phyloP scores from a whole-genome alignment of 2,329 filamentous ascomycete genomes.

The Phoma sp. region DNA sequence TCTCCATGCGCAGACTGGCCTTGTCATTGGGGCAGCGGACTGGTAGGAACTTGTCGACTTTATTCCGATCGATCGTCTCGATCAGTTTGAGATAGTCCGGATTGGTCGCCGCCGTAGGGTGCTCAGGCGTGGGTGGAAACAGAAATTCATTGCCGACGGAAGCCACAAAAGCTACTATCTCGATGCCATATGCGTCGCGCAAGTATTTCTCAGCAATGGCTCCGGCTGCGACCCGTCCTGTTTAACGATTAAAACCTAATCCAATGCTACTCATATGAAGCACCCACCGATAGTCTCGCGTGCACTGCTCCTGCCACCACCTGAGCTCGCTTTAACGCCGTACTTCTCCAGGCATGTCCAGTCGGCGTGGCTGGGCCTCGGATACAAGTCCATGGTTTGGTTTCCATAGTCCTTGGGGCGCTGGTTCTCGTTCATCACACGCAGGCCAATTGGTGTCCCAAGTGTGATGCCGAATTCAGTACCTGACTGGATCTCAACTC shows the following conservation, averaged over 20 bases:
- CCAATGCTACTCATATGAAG: too few species aligned
- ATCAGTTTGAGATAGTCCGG: constrained; percentile 77
- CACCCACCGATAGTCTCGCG: constrained; percentile 83
- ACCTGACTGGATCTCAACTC: constrained; percentile 89
- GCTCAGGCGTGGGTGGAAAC: constrained; percentile 69
- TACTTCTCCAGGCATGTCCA: constrained; percentile 98
- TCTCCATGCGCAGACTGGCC: constrained; percentile 71
- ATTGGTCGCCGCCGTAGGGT: constrained; percentile 73
- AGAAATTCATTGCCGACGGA: constrained; percentile 81
- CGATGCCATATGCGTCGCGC: constrained; percentile 76
- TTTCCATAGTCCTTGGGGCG: constrained; percentile 88
- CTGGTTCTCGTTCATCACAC: constrained; percentile 91
- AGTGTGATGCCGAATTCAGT: constrained; percentile 88
- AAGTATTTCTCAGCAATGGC: constrained; percentile 94
- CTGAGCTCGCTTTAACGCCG: constrained; percentile 86
- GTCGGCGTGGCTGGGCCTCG: constrained; percentile 90
- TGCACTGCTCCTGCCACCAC: constrained; percentile 88
- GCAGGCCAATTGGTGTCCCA: constrained; percentile 86
- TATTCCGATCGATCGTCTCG: too few species aligned
- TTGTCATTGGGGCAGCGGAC: too few species aligned
- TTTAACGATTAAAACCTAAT: neutral
- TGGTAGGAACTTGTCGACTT: too few species aligned
- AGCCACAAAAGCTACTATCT: constrained; percentile 89
- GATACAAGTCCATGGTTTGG: constrained; percentile 88
- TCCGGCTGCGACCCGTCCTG: constrained; percentile 82